Evolutionary conservation across 805 yeast genomes (phyloP).

Genomic region (Candida vartiovaarae): DNA sequence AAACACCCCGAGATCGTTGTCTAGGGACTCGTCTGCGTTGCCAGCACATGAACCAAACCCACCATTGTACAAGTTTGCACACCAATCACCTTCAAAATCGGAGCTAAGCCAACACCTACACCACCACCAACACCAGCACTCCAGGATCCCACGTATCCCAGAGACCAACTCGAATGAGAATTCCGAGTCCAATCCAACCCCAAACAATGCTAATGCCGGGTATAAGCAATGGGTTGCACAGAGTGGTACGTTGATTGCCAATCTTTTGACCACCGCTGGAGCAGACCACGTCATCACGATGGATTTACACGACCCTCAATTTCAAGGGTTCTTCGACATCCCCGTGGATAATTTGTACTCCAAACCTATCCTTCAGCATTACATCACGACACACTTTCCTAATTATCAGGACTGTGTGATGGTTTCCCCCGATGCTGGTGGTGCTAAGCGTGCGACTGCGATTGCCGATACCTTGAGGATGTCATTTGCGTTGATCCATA

Average conservation of each 20-base stretch:
- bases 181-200: constrained; percentile 32
- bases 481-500: constrained; percentile 91
- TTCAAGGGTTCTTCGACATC: constrained; percentile 94
- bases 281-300: constrained; percentile 95
- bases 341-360: constrained; percentile 94
- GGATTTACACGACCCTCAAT: constrained; percentile 98
- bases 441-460: constrained; percentile 94
- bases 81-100: too few relatives aligned
- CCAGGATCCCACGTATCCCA: constrained; percentile 27
- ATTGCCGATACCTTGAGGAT: constrained; percentile 86
- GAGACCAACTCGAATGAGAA: constrained; percentile 20
- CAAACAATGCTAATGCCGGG: constrained; percentile 44
- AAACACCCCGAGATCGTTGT: constrained; percentile 34
- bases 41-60: too few relatives aligned
- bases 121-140: not conserved
- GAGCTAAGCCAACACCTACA: too few relatives aligned
- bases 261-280: constrained; percentile 82
- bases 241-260: constrained; percentile 87
- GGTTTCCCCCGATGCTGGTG: constrained; percentile 98
- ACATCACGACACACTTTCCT: constrained; percentile 73
- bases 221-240: constrained; percentile 95
- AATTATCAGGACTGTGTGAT: constrained; percentile 76
- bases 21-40: constrained; percentile 2
- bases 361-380: constrained; percentile 80
- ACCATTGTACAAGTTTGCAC: too few relatives aligned